Percentiles rank a stretch among this genome's conserved stretches.
phyloP scores from a whole-genome alignment of 768 basidiomycete genomes.

The Tylopilus balloui region DNA sequence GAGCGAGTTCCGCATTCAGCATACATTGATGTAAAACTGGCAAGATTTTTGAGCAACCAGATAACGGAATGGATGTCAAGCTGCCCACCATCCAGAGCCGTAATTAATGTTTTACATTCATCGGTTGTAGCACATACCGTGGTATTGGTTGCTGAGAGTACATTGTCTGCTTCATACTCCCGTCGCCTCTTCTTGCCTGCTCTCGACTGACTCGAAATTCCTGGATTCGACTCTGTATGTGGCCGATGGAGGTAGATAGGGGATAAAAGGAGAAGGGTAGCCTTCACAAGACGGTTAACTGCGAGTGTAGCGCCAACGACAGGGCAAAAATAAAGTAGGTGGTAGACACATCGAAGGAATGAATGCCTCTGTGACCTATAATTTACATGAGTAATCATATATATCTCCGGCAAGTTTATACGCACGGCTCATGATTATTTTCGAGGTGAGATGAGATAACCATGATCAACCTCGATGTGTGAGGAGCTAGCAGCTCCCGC shows the following conservation, averaged over 20 bases:
- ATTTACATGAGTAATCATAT: conserved; percentile 5
- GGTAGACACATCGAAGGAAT: conserved; percentile 43
- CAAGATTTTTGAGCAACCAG: conserved; percentile 4
- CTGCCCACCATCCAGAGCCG: conserved; percentile 55
- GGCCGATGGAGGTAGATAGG: conserved; percentile 42
- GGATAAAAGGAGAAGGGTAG: conserved; percentile 46
- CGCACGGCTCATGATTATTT: conserved; percentile 47
- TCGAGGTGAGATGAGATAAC: conserved; percentile 61
- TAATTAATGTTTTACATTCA: conserved; percentile 51
- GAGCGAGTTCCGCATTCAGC: conserved; percentile 46
- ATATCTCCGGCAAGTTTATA: neutral
- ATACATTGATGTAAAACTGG: conserved; percentile 50
- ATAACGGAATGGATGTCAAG: neutral
- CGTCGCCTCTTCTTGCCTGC: conserved; percentile 67
- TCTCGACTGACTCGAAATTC: conserved; percentile 31
- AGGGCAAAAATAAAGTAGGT: conserved; percentile 41
- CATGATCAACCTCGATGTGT: conserved; percentile 48
- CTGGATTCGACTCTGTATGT: conserved; percentile 26
- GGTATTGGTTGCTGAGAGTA: conserved; percentile 49
- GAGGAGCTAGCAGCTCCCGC: conserved; percentile 50
- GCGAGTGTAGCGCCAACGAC: conserved; percentile 45
- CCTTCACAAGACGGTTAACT: conserved; percentile 51
- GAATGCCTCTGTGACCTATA: conserved; percentile 36
- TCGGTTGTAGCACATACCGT: conserved; percentile 45
- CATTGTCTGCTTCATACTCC: conserved; percentile 71